phyloP scores from a whole-genome alignment of 2,329 filamentous ascomycete species.

The Macrophomina phaseolina region DNA sequence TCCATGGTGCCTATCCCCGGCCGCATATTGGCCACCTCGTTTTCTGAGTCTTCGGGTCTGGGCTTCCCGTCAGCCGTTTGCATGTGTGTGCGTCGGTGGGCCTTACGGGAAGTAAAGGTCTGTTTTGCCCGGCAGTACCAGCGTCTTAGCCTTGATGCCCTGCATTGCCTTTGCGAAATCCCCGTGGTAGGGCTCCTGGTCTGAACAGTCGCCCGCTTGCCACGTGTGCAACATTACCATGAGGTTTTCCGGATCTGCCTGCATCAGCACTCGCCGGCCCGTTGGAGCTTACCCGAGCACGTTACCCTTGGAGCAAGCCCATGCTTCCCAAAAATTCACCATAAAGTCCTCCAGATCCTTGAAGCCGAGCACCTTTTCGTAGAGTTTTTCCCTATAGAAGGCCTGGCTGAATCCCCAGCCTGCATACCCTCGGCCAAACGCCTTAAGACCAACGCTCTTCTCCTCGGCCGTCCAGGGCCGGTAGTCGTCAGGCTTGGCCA shows the following conservation, averaged over 20 bases:
- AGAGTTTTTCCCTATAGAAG: conserved; percentile 76
- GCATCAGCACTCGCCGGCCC: not conserved
- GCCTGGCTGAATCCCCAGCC: conserved; percentile 82
- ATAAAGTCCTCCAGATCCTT: conserved; percentile 76
- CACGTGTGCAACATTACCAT: conserved; percentile 78
- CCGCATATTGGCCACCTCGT: conserved; percentile 70
- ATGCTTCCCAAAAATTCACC: conserved; percentile 75
- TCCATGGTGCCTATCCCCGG: conserved; percentile 62
- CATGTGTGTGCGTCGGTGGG: not conserved
- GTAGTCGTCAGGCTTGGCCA: conserved; percentile 40
- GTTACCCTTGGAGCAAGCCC: conserved; percentile 70
- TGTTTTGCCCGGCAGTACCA: conserved; percentile 74
- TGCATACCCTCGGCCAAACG: conserved; percentile 76
- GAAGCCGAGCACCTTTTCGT: conserved; percentile 68
- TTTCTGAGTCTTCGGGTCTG: conserved; percentile 76
- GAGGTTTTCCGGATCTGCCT: conserved; percentile 72
- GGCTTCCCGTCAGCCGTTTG: conserved; percentile 26
- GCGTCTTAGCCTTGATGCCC: conserved; percentile 72
- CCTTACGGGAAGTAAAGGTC: conserved; percentile 79
- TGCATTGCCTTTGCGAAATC: conserved; percentile 67
- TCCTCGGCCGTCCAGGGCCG: conserved; percentile 61
- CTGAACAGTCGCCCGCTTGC: conserved; percentile 74
- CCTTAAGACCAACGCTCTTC: conserved; percentile 66
- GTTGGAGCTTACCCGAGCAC: not conserved
- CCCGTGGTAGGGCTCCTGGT: conserved; percentile 71